Conservation (phyloP, 108 stramenopile species). For the Cyclotella sp. region DNA sequence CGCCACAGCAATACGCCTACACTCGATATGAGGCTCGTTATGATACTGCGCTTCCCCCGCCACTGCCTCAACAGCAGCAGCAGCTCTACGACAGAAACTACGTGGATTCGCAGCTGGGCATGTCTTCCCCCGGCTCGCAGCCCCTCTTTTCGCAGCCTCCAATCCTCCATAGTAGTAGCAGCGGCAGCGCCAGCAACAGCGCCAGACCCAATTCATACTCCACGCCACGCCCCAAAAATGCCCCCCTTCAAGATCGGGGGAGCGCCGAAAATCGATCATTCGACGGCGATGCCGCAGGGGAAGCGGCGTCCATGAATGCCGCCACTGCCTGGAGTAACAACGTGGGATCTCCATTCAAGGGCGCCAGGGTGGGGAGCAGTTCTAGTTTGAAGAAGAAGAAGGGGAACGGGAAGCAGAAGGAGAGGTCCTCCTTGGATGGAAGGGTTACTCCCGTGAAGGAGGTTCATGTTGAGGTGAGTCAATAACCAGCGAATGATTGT, state of each 20-base stretch:
- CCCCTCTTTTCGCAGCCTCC: too few relatives aligned
- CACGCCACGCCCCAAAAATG: background rate
- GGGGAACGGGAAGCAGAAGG: slow-evolving; percentile 4
- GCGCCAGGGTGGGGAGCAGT: slow-evolving; percentile 9
- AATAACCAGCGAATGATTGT: background rate
- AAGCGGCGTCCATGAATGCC: background rate
- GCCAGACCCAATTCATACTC: background rate
- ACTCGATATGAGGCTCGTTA: too few relatives aligned
- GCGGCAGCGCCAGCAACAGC: slow-evolving; percentile 1
- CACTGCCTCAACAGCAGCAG: too few relatives aligned
- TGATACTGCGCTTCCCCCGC: too few relatives aligned
- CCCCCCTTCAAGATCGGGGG: slow-evolving; percentile 44
- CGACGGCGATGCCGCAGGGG: slow-evolving; percentile 17
- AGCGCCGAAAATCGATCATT: slow-evolving; percentile 40
- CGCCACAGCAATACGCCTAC: too few relatives aligned
- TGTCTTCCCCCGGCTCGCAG: too few relatives aligned
- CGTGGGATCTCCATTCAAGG: background rate
- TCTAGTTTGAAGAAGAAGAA: slow-evolving; percentile 13
- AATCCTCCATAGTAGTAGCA: background rate
- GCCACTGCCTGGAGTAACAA: background rate
- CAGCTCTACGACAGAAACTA: too few relatives aligned
- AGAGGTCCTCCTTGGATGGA: slow-evolving; percentile 26
- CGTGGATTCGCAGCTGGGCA: too few relatives aligned
- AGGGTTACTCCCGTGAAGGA: slow-evolving; percentile 47
- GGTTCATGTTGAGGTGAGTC: slow-evolving; percentile 32